Evolutionary conservation across 2,329 filamentous ascomycete species (phyloP).

Genomic region (Colletotrichum truncatum): DNA sequence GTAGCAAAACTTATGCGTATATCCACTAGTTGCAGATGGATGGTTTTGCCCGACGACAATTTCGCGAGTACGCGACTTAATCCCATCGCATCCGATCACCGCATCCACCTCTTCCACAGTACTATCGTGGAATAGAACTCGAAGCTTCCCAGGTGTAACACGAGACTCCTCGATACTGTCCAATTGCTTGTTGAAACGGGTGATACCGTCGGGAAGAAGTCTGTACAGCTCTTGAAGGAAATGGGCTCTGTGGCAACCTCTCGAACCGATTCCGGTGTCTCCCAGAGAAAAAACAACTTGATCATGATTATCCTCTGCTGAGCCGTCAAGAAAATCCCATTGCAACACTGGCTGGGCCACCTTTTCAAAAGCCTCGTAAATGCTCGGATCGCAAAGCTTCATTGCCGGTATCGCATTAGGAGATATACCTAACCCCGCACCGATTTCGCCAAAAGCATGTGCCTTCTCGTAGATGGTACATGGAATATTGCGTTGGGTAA

Average conservation of each 20-base stretch:
- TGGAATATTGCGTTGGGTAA: constrained; percentile 50
- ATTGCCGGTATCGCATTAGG: constrained; percentile 60
- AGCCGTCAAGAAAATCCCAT: constrained; percentile 31
- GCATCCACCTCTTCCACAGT: constrained; percentile 47
- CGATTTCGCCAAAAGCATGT: constrained; percentile 52
- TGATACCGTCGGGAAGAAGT: constrained; percentile 41
- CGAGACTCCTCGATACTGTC: constrained; percentile 38
- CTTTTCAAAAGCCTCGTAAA: constrained; percentile 47
- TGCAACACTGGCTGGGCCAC: constrained; percentile 34
- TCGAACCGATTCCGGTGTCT: not conserved
- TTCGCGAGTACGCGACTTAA: constrained; percentile 58
- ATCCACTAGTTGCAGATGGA: constrained; percentile 49
- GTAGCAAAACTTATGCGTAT: constrained; percentile 67
- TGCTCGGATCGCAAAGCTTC: constrained; percentile 28
- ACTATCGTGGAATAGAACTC: constrained; percentile 48
- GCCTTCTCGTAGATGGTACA: constrained; percentile 59
- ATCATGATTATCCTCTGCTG: not conserved
- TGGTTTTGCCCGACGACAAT: constrained; percentile 56
- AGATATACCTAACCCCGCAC: constrained; percentile 60
- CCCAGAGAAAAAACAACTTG: not conserved
- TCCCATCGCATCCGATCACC: constrained; percentile 67
- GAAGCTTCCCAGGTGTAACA: constrained; percentile 23
- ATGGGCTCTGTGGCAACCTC: constrained; percentile 19
- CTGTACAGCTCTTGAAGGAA: constrained; percentile 46
- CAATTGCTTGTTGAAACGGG: constrained; percentile 39